Percentiles rank a stretch among this genome's conserved stretches.
These are phyloP conservation scores for Ophiostoma pallidulum DNA, from an alignment of 2,329 filamentous ascomycete genomes.

Conservation along the genomic window DNA sequence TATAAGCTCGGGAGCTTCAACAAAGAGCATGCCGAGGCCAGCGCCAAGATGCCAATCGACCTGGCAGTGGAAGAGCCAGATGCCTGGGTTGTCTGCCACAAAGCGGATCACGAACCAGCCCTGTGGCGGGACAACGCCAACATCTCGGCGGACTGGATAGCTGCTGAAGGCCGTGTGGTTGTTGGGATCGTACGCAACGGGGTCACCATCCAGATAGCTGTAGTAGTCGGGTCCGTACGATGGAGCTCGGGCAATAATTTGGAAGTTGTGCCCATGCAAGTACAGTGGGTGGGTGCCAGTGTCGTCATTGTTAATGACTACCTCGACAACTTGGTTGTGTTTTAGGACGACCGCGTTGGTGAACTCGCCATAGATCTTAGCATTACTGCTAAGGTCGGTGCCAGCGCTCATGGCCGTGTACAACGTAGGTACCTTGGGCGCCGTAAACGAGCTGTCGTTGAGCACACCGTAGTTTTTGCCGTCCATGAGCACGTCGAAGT, in stretches of 20 bases:
- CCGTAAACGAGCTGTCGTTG: slow-evolving; percentile 68
- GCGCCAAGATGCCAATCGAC: slow-evolving; percentile 46
- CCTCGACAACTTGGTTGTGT: slow-evolving; percentile 58
- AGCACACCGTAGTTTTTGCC: slow-evolving; percentile 63
- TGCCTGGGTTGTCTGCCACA: slow-evolving; percentile 36
- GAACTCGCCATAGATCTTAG: slow-evolving; percentile 54
- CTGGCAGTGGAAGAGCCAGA: slow-evolving; percentile 42
- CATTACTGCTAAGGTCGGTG: slow-evolving; percentile 45
- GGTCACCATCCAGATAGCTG: slow-evolving; percentile 48
- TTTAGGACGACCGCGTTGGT: slow-evolving; percentile 59
- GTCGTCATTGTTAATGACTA: slow-evolving; percentile 41
- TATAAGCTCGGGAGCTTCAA: slow-evolving; percentile 39
- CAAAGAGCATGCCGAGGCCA: slow-evolving; percentile 34
- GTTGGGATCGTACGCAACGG: slow-evolving; percentile 36
- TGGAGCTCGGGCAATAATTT: slow-evolving; percentile 49
- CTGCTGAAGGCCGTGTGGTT: slow-evolving; percentile 32
- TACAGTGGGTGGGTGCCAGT: slow-evolving; percentile 17
- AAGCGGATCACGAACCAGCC: slow-evolving; percentile 42
- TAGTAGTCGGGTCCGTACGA: no score
- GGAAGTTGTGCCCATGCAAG: slow-evolving; percentile 18
- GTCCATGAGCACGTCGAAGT: slow-evolving; percentile 58
- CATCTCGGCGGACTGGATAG: slow-evolving; percentile 47
- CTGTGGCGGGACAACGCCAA: slow-evolving; percentile 30
- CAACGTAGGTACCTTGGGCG: slow-evolving; percentile 66
- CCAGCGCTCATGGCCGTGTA: slow-evolving; percentile 63